Evolutionary conservation across 306 rosid genomes (phyloP), one percentile per base, ranked within the genome.

Genomic region (Rosa rugosa): DNA sequence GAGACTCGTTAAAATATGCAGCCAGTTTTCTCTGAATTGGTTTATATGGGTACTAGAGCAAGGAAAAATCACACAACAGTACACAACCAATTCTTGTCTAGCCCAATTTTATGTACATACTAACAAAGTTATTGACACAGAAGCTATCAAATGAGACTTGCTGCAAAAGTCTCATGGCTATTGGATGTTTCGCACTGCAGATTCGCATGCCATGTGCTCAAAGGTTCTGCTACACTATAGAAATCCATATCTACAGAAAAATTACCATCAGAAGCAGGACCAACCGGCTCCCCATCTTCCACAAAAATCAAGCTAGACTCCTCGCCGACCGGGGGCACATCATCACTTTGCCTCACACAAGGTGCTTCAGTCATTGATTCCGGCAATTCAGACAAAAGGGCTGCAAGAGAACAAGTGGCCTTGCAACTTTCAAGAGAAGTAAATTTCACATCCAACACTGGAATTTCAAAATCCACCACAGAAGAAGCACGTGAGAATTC

Each of bases 401-500:
- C 85, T 75, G 89, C 89, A 17, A 96, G 94, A 77, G 84, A 73
- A 80, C 60, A 10, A 18, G 73, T 63, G 10, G 81, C 44, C 40
- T 3, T 53, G 17, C 73, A 76, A 73, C 74, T 79, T 22, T 54
- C 84, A 73, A 75, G 81, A 64, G 96, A 82, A 68, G 70, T 60
- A 71, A 96, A 93, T 77, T 87, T 82, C 69, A 93, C 98, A 82
- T 95, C 97, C 89, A 91, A 78, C 41, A 96, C 85, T 63, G 96
- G 84, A 79, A 60, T 73, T 47, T 89, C 82, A 50, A 91, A 96
- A 86, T 96, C 86, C 69, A 93, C 88, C 74, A 44, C 66, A 6
- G 91, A 79, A 57, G 88, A 78, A 34, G 89, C 71, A n/a, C 57
- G 75, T 42, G 91, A 80, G 88, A 86, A 79, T 76, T 86, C 94